These are phyloP conservation scores for Taphrina flavorubra DNA, from an alignment of 1,139 yeast genomes.

Conservation along the genomic window DNA sequence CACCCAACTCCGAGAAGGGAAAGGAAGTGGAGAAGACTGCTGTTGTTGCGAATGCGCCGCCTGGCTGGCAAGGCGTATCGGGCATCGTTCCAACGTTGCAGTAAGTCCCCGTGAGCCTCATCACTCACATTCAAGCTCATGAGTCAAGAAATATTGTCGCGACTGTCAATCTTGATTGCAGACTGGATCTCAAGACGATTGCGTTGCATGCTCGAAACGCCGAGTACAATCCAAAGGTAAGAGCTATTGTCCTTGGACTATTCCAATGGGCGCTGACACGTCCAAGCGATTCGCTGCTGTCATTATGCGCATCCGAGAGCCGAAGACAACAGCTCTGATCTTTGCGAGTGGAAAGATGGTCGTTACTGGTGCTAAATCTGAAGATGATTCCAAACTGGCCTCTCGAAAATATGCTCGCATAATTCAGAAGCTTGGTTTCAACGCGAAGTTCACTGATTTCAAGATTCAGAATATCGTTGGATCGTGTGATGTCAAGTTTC, in stretches of 20 bases:
- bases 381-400: slow-evolving; percentile 95
- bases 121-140: slow-evolving; percentile 14
- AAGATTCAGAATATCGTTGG: slow-evolving; percentile 98
- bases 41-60: slow-evolving; percentile 8
- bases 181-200: slow-evolving; percentile 92
- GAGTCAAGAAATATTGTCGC: slow-evolving; percentile 78
- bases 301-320: slow-evolving; percentile 98
- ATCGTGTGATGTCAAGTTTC: slow-evolving; percentile 94
- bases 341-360: slow-evolving; percentile 99
- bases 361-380: slow-evolving; percentile 98
- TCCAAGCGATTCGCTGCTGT: slow-evolving; percentile 94
- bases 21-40: slow-evolving; percentile 25
- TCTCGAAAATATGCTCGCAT: slow-evolving; percentile 97
- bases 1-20: slow-evolving; percentile 24
- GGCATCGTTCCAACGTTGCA: slow-evolving; percentile 96
- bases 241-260: slow-evolving; percentile 22
- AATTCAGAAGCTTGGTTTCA: slow-evolving; percentile 95
- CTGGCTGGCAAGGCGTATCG: slow-evolving; percentile 57
- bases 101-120: slow-evolving; percentile 47
- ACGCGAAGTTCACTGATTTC: slow-evolving; percentile 88
- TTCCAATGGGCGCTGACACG: slow-evolving; percentile 45
- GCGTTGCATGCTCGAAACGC: slow-evolving; percentile 99
- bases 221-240: slow-evolving; percentile 82
- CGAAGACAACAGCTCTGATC: slow-evolving; percentile 95
- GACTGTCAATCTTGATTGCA: slow-evolving; percentile 94